Evolutionary conservation across 768 basidiomycete species (phyloP), one percentile per base, ranked within the genome.

Genomic region (Boletus huronensis): DNA sequence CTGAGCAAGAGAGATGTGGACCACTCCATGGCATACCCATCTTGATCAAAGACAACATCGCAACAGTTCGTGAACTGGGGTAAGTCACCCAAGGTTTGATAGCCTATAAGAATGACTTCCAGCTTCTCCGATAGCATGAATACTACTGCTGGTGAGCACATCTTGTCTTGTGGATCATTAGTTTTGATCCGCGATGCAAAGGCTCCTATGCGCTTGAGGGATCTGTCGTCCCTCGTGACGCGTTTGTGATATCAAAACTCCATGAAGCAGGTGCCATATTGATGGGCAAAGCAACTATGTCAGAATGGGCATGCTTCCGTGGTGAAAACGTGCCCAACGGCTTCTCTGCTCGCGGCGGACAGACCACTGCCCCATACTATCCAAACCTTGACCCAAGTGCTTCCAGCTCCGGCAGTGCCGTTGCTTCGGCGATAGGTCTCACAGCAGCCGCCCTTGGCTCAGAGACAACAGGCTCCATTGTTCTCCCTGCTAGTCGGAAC

Each of bases 11-110:
- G 72, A 72, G 73, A 38, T 73, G 81, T 40, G 77, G 82, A 10
- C 65, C 66, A 6, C 60, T 85, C 42, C 82, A 84, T 63, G 84
- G 83, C 0, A 83, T 84, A 50, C 84, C 82, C 1, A 66, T 84
- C 28, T 60, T 85, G 19, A 61, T 85, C 36, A 84, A 85, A 68
- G 82, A 74, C 41, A 74, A 75, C 49, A 72, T 74, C 21, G 73
- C 70, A 3, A 75, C 74, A 4, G 31, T 48, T 16, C 48, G 58
- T 53, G 51, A 58, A 29, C 56, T 68, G n/a, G 67, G 70, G 64
- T 71, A 48, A 54, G 61, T 28, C 7, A 8, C 19, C 39, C 40
- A 31, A 32, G 14, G 29, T 44, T 34, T 17, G 26, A 47, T 26
- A 23, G 8, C 29, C 40, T 50, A 25, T 28, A 17, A 23, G n/a